Conservation (phyloP, 176 grass and related monocot species). For the Oryza nivara region DNA sequence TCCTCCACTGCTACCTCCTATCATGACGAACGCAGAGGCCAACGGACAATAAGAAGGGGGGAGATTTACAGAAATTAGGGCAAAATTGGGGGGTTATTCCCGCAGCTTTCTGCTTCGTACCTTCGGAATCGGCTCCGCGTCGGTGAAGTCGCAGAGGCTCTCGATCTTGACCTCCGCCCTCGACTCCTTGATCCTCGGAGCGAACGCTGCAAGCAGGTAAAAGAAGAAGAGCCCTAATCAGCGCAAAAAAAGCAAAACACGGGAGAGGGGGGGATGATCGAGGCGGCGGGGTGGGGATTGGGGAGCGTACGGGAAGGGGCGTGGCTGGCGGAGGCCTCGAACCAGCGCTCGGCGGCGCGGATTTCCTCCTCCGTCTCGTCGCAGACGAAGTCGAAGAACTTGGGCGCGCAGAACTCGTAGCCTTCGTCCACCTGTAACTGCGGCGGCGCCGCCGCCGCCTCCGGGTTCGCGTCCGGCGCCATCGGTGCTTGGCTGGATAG, state of each 20-base stretch:
- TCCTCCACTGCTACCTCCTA: constrained; percentile 37
- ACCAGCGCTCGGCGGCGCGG: constrained; percentile 75
- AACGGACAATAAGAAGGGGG: background rate
- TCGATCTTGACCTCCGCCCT: constrained; percentile 61
- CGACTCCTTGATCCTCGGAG: constrained; percentile 67
- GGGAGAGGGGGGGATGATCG: background rate
- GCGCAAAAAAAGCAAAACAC: background rate
- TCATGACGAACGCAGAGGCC: constrained; percentile 18
- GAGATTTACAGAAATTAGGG: background rate
- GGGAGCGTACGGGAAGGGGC: constrained; percentile 76
- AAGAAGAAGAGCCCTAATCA: background rate
- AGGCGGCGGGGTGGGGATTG: too few relatives aligned
- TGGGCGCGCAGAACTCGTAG: constrained; percentile 90
- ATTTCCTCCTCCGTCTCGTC: constrained; percentile 71
- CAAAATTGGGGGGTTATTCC: background rate
- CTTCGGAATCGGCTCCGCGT: constrained; percentile 54
- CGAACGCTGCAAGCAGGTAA: constrained; percentile 58
- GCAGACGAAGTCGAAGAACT: constrained; percentile 78
- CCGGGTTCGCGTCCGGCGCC: constrained; percentile 41
- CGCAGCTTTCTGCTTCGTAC: constrained; percentile 24
- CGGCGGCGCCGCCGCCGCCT: constrained; percentile 28
- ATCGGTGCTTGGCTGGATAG: constrained; percentile 8
- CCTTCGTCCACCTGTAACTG: constrained; percentile 57
- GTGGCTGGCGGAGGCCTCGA: constrained; percentile 65
- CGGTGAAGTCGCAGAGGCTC: constrained; percentile 61